Evolutionary conservation across 2,329 filamentous ascomycete species (phyloP).

Genomic region (Zasmidium citrigriseum): DNA sequence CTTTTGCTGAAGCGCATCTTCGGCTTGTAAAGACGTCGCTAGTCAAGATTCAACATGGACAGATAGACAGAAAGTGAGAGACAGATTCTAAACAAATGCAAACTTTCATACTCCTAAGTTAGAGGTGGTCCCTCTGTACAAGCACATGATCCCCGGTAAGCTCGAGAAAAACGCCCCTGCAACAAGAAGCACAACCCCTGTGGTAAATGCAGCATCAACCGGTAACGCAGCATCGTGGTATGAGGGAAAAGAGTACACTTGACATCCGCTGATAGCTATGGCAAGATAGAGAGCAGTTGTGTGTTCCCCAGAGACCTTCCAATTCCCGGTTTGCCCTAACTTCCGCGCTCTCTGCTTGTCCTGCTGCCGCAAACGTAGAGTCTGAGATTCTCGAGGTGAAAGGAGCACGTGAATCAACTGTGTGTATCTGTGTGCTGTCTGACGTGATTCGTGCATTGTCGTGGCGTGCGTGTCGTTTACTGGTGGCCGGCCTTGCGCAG

Average conservation of each 20-base stretch:
- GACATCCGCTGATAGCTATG: constrained; percentile 24
- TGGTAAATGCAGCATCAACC: constrained; percentile 17
- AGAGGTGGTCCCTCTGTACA: constrained; percentile 12
- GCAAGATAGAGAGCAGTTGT: constrained; percentile 20
- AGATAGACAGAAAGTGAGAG: constrained; percentile 49
- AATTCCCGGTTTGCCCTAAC: constrained; percentile 9
- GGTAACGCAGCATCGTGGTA: constrained; percentile 18
- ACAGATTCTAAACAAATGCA: constrained; percentile 11
- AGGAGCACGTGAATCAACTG: constrained; percentile 23
- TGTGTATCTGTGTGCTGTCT: constrained; percentile 17
- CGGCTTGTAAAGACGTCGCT: neutral
- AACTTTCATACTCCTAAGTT: constrained; percentile 21
- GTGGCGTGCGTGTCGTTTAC: constrained; percentile 30
- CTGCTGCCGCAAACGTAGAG: constrained; percentile 28
- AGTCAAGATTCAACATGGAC: neutral
- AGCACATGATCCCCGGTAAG: constrained; percentile 14
- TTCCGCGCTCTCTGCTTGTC: constrained; percentile 23
- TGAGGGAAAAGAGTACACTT: constrained; percentile 20
- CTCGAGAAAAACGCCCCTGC: constrained; percentile 17
- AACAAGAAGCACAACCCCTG: constrained; percentile 16
- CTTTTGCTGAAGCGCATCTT: constrained; percentile 32
- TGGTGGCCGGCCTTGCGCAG: constrained; percentile 56
- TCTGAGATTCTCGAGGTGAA: constrained; percentile 18
- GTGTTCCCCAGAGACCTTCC: constrained; percentile 11
- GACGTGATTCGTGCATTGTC: constrained; percentile 23